Conservation (phyloP, 345 rosid genomes). For the Draba incana region DNA sequence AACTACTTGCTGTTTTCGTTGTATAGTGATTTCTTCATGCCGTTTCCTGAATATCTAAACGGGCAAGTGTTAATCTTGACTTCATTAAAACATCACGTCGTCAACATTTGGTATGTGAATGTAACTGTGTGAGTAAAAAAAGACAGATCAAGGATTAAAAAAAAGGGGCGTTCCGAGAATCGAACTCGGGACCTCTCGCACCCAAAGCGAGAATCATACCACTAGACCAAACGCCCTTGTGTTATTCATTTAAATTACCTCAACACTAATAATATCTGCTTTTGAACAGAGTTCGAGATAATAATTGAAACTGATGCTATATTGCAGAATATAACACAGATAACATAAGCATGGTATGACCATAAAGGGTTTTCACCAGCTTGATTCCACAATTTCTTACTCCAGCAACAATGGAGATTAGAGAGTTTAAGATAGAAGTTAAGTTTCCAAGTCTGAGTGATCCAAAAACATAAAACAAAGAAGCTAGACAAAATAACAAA, state of each 20-base stretch:
- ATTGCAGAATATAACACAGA: neutral
- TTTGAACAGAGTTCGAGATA: neutral
- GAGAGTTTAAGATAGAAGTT: conserved; percentile 3
- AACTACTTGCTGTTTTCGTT: too few species aligned
- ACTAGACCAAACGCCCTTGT: conserved; percentile 76
- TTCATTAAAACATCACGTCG: neutral
- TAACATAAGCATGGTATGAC: neutral
- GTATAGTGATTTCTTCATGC: neutral
- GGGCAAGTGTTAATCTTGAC: too few species aligned
- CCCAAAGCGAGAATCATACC: conserved; percentile 87
- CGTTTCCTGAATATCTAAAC: neutral
- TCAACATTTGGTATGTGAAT: neutral
- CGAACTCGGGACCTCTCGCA: conserved; percentile 88
- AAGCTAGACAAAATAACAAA: conserved; percentile 22
- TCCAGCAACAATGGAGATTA: conserved; percentile 6
- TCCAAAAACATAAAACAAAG: conserved; percentile 9
- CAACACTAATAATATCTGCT: too few species aligned
- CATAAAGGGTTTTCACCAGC: neutral
- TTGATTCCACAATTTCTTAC: neutral
- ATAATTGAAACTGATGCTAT: neutral
- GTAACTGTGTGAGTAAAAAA: neutral
- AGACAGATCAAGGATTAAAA: too few species aligned
- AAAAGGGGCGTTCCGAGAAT: conserved; percentile 69
- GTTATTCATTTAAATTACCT: too few species aligned
- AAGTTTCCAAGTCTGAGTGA: conserved; percentile 19